Conservation (phyloP, 1,139 yeast species). For the Candida neerlandica region DNA sequence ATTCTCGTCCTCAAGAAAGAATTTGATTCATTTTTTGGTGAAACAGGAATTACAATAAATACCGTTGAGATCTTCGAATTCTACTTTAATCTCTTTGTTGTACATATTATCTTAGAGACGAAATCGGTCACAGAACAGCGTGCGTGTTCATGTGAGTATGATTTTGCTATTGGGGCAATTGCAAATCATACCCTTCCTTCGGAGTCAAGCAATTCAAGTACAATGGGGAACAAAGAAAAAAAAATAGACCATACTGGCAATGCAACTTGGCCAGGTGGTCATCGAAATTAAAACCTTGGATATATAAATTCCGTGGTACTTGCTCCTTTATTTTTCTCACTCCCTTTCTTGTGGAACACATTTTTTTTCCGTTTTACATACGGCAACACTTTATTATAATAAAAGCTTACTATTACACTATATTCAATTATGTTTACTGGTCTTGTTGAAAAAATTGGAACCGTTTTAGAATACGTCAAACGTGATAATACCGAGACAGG, state of each 20-base stretch:
- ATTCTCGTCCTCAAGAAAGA: not conserved
- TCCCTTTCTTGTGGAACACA: not conserved
- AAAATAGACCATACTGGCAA: not conserved
- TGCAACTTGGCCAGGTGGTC: not conserved
- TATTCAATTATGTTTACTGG: conserved; percentile 82
- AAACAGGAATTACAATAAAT: conserved; percentile 1
- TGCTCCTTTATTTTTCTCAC: conserved; percentile 1
- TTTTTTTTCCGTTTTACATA: not conserved
- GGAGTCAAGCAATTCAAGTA: not conserved
- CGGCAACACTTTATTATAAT: not conserved
- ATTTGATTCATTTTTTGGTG: not conserved
- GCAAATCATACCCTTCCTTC: not conserved
- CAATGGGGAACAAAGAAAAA: not conserved
- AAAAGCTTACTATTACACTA: no score
- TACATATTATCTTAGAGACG: not conserved
- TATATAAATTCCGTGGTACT: not conserved
- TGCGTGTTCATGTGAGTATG: not conserved
- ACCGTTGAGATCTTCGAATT: conserved; percentile 4
- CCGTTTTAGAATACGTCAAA: conserved; percentile 49
- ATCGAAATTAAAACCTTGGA: not conserved
- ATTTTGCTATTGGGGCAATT: no score
- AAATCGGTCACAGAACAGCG: not conserved
- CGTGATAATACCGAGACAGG: conserved; percentile 62
- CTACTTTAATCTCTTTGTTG: not conserved
- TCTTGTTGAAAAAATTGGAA: conserved; percentile 83